These are phyloP conservation scores for Metroxylon sagu DNA, from an alignment of 176 grass and related monocot species.

Conservation along the genomic window DNA sequence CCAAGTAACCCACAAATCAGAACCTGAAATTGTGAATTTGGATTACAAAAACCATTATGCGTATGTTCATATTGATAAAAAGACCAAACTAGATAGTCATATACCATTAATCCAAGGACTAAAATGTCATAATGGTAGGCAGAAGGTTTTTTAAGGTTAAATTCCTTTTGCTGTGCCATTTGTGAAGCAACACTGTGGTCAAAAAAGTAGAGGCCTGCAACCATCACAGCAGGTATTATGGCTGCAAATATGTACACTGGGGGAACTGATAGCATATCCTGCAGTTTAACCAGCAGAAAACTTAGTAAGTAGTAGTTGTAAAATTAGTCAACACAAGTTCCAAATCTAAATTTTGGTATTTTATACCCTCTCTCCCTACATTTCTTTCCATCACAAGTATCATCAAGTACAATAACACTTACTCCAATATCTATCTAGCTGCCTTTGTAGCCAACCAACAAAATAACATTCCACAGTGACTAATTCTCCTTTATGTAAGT, in stretches of 20 bases:
- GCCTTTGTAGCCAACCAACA: no score
- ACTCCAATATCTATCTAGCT: no score
- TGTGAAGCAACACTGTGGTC: constrained; percentile 93
- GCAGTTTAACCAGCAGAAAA: constrained; percentile 1
- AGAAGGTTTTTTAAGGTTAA: constrained; percentile 90
- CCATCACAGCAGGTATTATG: constrained; percentile 81
- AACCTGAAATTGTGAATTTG: constrained; percentile 31
- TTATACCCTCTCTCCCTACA: no score
- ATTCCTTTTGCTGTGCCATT: constrained; percentile 90
- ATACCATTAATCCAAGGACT: constrained; percentile 72
- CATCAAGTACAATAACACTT: no score
- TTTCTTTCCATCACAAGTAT: no score
- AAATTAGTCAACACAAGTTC: no score
- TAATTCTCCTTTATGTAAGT: no score
- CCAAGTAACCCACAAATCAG: constrained; percentile 79
- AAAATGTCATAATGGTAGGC: constrained; percentile 95
- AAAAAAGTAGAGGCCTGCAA: constrained; percentile 94
- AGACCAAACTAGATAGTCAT: not conserved
- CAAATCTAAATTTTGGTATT: no score
- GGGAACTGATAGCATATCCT: constrained; percentile 85
- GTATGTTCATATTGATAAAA: constrained; percentile 26
- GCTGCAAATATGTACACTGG: constrained; percentile 75
- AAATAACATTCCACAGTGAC: no score
- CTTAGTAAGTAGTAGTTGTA: no score
- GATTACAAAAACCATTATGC: not conserved